phyloP scores from a whole-genome alignment of 805 yeast species.

The Candida yuanshanica region DNA sequence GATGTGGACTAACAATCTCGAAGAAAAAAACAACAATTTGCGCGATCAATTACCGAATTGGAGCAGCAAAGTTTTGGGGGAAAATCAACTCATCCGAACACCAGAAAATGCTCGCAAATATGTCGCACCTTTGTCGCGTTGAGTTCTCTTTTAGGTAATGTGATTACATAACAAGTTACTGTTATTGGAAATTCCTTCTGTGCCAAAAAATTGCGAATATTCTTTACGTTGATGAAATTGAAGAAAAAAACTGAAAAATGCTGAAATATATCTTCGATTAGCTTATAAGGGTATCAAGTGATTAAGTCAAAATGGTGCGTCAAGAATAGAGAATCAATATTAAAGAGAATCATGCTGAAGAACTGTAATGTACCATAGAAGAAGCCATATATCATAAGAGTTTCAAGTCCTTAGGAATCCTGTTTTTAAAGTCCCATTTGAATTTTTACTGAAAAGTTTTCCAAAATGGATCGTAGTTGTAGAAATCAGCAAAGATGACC shows the following conservation, averaged over 20 bases:
- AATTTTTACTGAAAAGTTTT: not conserved
- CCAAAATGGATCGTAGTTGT: not conserved
- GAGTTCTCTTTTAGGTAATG: not conserved
- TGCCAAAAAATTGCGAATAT: not conserved
- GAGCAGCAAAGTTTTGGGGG: not conserved
- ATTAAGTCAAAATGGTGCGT: conserved; percentile 1
- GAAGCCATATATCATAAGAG: not conserved
- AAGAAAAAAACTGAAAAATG: not conserved
- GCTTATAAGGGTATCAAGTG: not conserved
- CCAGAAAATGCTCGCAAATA: not conserved
- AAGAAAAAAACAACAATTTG: not conserved
- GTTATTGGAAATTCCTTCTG: not conserved
- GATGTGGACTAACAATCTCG: not conserved
- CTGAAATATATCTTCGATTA: not conserved
- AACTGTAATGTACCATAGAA: too few relatives aligned
- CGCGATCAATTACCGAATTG: not conserved
- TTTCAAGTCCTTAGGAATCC: not conserved
- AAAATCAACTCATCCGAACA: not conserved
- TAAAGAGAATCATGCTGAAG: not conserved
- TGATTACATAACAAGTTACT: too few relatives aligned
- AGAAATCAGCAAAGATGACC: not conserved
- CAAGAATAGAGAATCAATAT: not conserved
- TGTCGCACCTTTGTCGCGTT: not conserved
- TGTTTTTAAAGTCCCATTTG: not conserved
- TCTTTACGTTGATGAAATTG: not conserved